A percentile compares a stretch with the other conserved stretches of the same genome.
These are phyloP conservation scores for Asterochloris sp. DNA, from an alignment of 139 green algal genomes.

Conservation along the genomic window DNA sequence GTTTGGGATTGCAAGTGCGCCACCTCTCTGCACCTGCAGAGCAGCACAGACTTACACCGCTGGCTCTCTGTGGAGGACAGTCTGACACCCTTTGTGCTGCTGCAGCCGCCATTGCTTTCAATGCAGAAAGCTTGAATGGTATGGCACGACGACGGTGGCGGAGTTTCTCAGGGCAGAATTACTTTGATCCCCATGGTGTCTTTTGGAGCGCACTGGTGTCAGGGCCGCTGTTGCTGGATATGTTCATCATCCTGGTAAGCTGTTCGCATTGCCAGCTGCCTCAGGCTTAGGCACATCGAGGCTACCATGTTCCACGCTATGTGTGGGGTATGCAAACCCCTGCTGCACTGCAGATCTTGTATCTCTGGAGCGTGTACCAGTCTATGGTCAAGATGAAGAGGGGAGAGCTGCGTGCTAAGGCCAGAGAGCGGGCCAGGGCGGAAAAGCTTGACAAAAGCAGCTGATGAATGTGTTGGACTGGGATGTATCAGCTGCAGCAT, in stretches of 20 bases:
- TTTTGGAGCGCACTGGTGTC: slow-evolving; percentile 49
- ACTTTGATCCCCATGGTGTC: slow-evolving; percentile 51
- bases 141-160: slow-evolving; percentile 33
- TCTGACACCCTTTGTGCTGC: background rate
- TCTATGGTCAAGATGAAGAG: slow-evolving; percentile 47
- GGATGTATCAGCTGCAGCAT: background rate
- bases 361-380: slow-evolving; percentile 17
- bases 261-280: background rate
- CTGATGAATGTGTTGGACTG: background rate
- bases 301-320: background rate
- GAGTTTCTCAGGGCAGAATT: slow-evolving; percentile 45
- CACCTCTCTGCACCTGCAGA: background rate
- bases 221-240: slow-evolving; percentile 43
- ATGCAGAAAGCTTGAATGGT: slow-evolving; percentile 44
- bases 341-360: slow-evolving; percentile 27
- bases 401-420: slow-evolving; percentile 37
- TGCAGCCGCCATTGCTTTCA: slow-evolving; percentile 40
- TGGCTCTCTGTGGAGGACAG: background rate
- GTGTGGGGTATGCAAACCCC: background rate
- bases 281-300: background rate
- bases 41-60: background rate
- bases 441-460: background rate
- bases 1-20: slow-evolving; percentile 33
- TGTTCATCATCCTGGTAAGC: slow-evolving; percentile 48
- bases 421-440: slow-evolving; percentile 7